phyloP scores from a whole-genome alignment of 805 yeast species.

The Pachysolen tannophilus region DNA sequence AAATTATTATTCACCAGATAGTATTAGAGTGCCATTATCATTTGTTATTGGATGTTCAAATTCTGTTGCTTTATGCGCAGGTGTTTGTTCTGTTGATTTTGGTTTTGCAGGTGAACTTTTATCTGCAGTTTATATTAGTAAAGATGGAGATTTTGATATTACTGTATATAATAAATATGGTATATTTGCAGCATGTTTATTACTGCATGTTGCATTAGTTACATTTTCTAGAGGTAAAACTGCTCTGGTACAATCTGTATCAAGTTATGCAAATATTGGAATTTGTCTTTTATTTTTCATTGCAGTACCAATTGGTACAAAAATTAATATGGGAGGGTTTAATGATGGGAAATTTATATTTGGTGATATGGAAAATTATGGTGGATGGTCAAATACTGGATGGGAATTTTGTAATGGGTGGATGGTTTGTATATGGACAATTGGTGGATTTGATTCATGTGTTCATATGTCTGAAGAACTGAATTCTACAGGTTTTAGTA shows the following conservation, averaged over 20 bases:
- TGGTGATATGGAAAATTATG: conserved; percentile 23
- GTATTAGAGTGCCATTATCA: conserved; percentile 27
- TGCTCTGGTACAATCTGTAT: conserved; percentile 31
- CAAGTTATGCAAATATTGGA: conserved; percentile 28
- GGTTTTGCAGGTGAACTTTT: conserved; percentile 37
- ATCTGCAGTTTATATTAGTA: conserved; percentile 32
- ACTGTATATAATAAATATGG: conserved; percentile 33
- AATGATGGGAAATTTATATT: conserved; percentile 28
- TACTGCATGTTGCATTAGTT: conserved; percentile 29
- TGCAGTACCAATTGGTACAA: conserved; percentile 38
- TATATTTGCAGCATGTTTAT: conserved; percentile 33
- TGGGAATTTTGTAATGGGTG: conserved; percentile 34
- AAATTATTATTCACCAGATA: conserved; percentile 33
- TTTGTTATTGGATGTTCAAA: conserved; percentile 36
- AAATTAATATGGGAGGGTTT: conserved; percentile 17
- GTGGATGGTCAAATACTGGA: conserved; percentile 30
- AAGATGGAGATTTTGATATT: conserved; percentile 31
- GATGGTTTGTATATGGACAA: conserved; percentile 45
- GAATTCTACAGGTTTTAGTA: conserved; percentile 30
- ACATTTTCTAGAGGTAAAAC: conserved; percentile 31
- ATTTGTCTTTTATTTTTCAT: conserved; percentile 31
- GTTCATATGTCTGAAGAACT: conserved; percentile 46
- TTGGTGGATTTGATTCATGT: conserved; percentile 43
- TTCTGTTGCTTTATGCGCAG: conserved; percentile 33
- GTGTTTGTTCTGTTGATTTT: conserved; percentile 33